Conservation (phyloP, 192 early-diverging fungal species). For the Coemansia reversa region DNA sequence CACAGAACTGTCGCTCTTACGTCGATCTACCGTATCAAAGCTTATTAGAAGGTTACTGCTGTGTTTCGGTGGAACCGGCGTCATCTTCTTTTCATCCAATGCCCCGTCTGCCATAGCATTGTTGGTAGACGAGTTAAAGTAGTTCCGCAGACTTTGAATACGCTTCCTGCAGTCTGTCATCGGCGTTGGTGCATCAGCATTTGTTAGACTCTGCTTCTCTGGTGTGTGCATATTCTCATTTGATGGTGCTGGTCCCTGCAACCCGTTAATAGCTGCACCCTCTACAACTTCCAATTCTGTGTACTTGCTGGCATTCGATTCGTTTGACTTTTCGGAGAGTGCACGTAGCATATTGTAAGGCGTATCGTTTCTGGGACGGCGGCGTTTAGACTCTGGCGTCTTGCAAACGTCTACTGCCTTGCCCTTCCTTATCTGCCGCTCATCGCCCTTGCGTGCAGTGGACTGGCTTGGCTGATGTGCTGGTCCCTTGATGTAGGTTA, state of each 20-base stretch:
- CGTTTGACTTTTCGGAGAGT: conserved; percentile 34
- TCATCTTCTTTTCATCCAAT: background rate
- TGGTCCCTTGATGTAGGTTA: background rate
- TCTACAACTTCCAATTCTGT: background rate
- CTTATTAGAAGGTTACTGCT: conserved; percentile 15
- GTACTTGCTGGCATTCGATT: conserved; percentile 6
- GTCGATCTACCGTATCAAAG: conserved; percentile 17
- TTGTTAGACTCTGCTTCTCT: conserved; percentile 7
- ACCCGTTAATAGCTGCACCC: background rate
- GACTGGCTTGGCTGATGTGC: background rate
- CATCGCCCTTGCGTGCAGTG: background rate
- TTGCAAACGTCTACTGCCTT: conserved; percentile 1
- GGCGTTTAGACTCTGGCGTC: conserved; percentile 20
- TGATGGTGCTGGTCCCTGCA: background rate
- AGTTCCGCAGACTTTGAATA: conserved; percentile 33
- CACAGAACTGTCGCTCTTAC: background rate
- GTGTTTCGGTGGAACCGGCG: conserved; percentile 4
- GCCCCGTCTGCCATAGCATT: background rate
- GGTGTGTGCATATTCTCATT: conserved; percentile 26
- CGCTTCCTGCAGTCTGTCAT: conserved; percentile 25
- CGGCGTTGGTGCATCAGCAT: conserved; percentile 7
- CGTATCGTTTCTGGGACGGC: conserved; percentile 11
- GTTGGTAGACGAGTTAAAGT: conserved; percentile 15
- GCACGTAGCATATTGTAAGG: conserved; percentile 25
- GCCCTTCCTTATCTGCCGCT: background rate